Base-by-base conservation (phyloP, 805 yeast species). In the Deakozyma indianensis region DNA sequence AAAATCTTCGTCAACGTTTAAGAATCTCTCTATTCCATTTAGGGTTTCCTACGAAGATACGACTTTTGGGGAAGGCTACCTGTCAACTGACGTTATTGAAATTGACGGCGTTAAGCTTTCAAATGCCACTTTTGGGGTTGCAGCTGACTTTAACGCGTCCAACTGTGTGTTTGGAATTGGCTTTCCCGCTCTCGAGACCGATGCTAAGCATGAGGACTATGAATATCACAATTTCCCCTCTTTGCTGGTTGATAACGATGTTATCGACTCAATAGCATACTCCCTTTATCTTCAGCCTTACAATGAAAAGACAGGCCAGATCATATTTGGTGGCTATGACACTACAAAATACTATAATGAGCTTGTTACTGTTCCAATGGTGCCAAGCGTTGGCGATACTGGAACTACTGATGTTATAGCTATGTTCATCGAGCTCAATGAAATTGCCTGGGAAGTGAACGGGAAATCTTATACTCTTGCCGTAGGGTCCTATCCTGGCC, bases 231-330 rank as follows among this genome's bases (percentile, higher is more conserved):
- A 44, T 16, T 7, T 44, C 7, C 46, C 46, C 3, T 18, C 22
- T 2, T 9, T 3, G 4, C 41, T 44, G 22, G 41, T 40, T 28
- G 7, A 25, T 2, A 27, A 22, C 43, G 88, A 87, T 0, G 53
- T 70, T 42, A 81, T 78, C 51, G 56, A 67, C 35, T 66, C 69
- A 42, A 66, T 65, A 25, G 75, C 74, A 2, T 83, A 79, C 58
- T 81, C 90, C 0, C 63, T 83, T 43, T 81, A 65, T 56, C 64
- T 83, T 56, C 71, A 78, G 53, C 59, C 62, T 7, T 50, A 56
- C 14, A 50, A 49, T 16, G 52, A 56, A 5, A 25, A 50, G 15
- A 42, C 53, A 4, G 64, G 64, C 23, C 21, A 50, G 11, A 44
- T 60, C 21, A 43, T 60, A 35, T 74, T 74, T 56, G 79, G 80